Evolutionary conservation across 768 basidiomycete genomes (phyloP).

Genomic region (Lactifluus echinatus): DNA sequence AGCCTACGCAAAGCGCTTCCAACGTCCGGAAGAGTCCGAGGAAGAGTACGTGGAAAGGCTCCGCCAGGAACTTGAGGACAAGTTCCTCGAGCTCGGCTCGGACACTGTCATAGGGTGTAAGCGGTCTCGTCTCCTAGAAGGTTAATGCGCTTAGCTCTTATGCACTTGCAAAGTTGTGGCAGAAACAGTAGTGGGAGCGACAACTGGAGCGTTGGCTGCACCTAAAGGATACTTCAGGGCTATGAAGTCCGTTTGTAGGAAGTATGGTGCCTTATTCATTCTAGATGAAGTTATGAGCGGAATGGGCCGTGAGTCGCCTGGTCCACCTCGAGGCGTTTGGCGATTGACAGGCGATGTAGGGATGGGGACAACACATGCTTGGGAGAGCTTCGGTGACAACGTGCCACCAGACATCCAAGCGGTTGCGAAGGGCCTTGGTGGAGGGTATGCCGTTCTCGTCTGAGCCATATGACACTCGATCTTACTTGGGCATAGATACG

Average conservation of each 20-base stretch:
- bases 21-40: conserved; percentile 58
- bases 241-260: conserved; percentile 76
- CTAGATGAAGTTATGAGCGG: conserved; percentile 91
- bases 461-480: not conserved
- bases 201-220: conserved; percentile 65
- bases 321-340: conserved; percentile 1
- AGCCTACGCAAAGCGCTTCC: conserved; percentile 77
- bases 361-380: conserved; percentile 81
- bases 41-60: conserved; percentile 74
- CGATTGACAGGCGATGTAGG: conserved; percentile 34
- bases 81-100: conserved; percentile 74
- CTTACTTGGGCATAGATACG: conserved; percentile 43
- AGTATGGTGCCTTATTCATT: conserved; percentile 65
- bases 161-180: conserved; percentile 50
- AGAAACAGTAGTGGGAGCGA: conserved; percentile 83
- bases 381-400: conserved; percentile 77
- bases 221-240: conserved; percentile 82
- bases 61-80: conserved; percentile 73
- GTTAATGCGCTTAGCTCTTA: not conserved
- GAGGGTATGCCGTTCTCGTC: conserved; percentile 47
- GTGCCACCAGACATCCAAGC: conserved; percentile 79
- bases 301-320: conserved; percentile 63
- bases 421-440: conserved; percentile 83
- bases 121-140: conserved; percentile 25
- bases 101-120: conserved; percentile 76